Base-by-base conservation (phyloP, 1,139 yeast genomes). In the Wickerhamiella pararugosa region DNA sequence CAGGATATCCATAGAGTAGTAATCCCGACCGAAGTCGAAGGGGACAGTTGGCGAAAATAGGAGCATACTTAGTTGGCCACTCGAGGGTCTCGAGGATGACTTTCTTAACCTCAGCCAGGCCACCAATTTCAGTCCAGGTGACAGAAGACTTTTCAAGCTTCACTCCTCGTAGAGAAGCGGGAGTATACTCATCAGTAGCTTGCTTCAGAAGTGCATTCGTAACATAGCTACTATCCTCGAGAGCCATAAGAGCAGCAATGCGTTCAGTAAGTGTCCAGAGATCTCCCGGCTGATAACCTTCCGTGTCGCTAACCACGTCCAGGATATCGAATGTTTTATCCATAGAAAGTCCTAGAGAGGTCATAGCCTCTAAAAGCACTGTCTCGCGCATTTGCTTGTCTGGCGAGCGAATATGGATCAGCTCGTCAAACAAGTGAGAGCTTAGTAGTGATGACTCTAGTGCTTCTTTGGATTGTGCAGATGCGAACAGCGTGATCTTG, bases 1-100 rank as follows among this genome's bases (percentile, higher is more conserved):
- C 98, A 1, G 98, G 98, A 55, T 83, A 90, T 0, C 98, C 98
- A 60, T 87, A 90, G 11, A 90, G 69, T 42, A 90, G 65, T 31
- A 90, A 73, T 43, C 98, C 98, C 0, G 96, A 84, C 54, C 97
- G 69, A 43, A 87, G 65, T 45, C 97, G 65, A 42, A 90, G 64
- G 0, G 97, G 95, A 55, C 94, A 83, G 50, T 75, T 76, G 15
- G 81, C 79, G 60, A 90, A 90, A 28, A 90, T 83, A 3, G 97
- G 96, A 0, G 95, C 94, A 56, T 87, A 90, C 54, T 79, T 81
- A 0, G 95, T 84, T 1, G 98, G 98, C 97, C 97, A 87, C 57
- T 90, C 97, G 33, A 90, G 62, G 0, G 97, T 90, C 57, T 90
- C 97, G 40, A 86, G 61, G 25, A 90, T 62, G 0, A 83, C 67